A percentile compares a stretch with the other conserved stretches of the same genome.
phyloP scores from a whole-genome alignment of 495 filamentous ascomycete species.

The Penicillium atrosanguineum region DNA sequence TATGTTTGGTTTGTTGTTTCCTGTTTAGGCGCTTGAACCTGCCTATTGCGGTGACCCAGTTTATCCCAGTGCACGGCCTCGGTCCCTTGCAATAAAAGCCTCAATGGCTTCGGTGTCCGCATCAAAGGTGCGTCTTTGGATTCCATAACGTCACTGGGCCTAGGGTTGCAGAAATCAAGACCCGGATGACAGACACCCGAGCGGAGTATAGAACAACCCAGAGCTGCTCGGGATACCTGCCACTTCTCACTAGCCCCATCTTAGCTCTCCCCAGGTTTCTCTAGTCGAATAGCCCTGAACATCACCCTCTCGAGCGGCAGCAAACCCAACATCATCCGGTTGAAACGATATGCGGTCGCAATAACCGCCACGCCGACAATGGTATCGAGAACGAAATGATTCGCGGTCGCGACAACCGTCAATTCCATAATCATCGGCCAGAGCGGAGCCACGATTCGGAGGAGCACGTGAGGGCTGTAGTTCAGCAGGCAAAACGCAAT shows the following conservation, averaged over 20 bases:
- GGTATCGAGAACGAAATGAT: constrained; percentile 63
- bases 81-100: neutral
- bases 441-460: constrained; percentile 42
- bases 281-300: constrained; percentile 47
- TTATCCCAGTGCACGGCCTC: constrained; percentile 1
- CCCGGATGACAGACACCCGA: neutral
- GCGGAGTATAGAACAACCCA: neutral
- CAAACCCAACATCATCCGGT: constrained; percentile 50
- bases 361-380: constrained; percentile 49
- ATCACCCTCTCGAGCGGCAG: constrained; percentile 54
- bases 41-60: constrained; percentile 1
- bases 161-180: neutral
- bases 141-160: neutral
- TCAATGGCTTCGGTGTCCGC: neutral
- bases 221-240: neutral
- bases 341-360: constrained; percentile 45
- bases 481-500: constrained; percentile 56
- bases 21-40: constrained; percentile 10
- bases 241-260: neutral
- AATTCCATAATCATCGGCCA: constrained; percentile 60
- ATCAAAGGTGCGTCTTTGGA: too few species aligned
- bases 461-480: constrained; percentile 38
- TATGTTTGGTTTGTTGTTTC: neutral
- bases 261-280: constrained; percentile 42
- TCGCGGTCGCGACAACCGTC: constrained; percentile 63